Evolutionary conservation across 2,329 filamentous ascomycete species (phyloP), one percentile per base, ranked within the genome.

Genomic region (Trichoderma sp.): DNA sequence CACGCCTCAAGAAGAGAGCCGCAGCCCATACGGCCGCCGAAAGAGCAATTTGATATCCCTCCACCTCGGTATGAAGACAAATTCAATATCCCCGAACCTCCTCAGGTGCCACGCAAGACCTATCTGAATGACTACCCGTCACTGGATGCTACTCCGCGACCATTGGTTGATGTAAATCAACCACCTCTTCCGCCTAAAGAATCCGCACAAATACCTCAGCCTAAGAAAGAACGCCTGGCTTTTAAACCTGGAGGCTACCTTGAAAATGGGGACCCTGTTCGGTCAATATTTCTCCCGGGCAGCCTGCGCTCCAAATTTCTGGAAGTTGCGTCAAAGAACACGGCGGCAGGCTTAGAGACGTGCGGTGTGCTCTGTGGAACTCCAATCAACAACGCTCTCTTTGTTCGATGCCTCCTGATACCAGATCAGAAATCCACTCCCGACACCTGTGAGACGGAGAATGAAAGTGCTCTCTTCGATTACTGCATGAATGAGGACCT

Each of bases 341-440:
- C 96, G 0, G 82, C 82, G 34, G 84, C 85, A 4, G 96, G 96
- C 43, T 85, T 98, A 21, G 96, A 99, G 81, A 98, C 96, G 73
- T 98, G 96, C 77, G 96, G 95, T 43, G 95, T 99, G 72, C 86
- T 99, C 13, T 97, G 94, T 76, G 96, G 95, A 8, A 95, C 93
- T 1, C 84, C 94, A 1, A 91, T 97, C 75, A 95, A 94, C 73
- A 97, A 97, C 77, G 96, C 96, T 0, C 84, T 99, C 3, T 98
- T 98, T 81, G 90, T 99, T 69, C 93, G 91, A 5, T 90, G 91
- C 68, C 86, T 99, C 5, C 86, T 99, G 28, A 94, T 99, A 26
- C 96, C 96, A 0, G 92, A 97, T 76, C 96, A 99, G 78, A 91
- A 89, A 65, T 91, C 91, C 75, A 97, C 95, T 0, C 90, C 91